These are phyloP conservation scores for Termitomyces sp. DNA, from an alignment of 768 basidiomycete genomes.

Conservation along the genomic window DNA sequence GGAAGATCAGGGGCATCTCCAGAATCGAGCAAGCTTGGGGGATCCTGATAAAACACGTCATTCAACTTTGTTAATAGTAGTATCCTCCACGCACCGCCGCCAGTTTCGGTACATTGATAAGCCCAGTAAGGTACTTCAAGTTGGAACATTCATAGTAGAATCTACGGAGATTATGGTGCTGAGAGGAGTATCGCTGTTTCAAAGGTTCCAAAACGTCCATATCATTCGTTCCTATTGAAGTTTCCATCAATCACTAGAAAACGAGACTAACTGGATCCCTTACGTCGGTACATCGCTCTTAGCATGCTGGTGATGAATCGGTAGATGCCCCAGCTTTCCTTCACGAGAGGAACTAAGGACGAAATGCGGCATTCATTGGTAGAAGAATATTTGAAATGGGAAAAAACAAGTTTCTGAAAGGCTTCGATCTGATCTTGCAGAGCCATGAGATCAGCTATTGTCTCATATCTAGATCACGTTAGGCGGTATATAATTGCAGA, in stretches of 20 bases:
- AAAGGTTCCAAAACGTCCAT: constrained; percentile 87
- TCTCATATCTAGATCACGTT: constrained; percentile 72
- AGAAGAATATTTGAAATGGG: constrained; percentile 83
- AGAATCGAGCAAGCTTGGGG: constrained; percentile 86
- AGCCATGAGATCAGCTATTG: constrained; percentile 95
- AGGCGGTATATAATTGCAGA: constrained; percentile 7
- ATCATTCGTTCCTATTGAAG: constrained; percentile 72
- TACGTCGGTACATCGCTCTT: constrained; percentile 92
- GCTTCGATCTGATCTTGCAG: constrained; percentile 98
- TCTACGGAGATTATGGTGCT: constrained; percentile 90
- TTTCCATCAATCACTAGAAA: neutral
- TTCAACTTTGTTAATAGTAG: neutral
- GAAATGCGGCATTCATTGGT: constrained; percentile 99
- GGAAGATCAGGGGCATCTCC: constrained; percentile 86
- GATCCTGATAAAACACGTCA: constrained; percentile 54
- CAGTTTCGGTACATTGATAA: constrained; percentile 97
- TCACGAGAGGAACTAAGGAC: constrained; percentile 91
- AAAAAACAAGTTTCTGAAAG: constrained; percentile 96
- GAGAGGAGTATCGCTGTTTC: constrained; percentile 79
- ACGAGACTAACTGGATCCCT: constrained; percentile 14
- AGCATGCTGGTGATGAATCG: constrained; percentile 99
- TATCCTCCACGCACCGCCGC: constrained; percentile 59
- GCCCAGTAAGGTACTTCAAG: constrained; percentile 93
- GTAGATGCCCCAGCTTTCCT: constrained; percentile 99
- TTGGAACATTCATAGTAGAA: constrained; percentile 99